phyloP scores from a whole-genome alignment of 345 rosid genomes.

The Pugionium cornutum region DNA sequence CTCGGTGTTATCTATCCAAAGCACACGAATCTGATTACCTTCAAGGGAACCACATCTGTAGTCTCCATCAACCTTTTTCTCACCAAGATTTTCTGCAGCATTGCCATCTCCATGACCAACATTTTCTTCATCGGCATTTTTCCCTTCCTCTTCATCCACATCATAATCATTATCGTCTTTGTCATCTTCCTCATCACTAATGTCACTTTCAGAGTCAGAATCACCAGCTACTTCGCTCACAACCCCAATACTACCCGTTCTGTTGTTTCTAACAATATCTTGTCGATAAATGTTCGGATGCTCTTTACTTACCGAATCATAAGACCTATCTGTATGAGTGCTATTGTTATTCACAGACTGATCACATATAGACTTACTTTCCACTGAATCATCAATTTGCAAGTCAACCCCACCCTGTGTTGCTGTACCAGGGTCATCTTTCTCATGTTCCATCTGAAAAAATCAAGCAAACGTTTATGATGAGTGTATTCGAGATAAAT shows the following conservation, averaged over 20 bases:
- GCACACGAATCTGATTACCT: conserved; percentile 81
- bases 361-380: conserved; percentile 36
- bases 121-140: conserved; percentile 34
- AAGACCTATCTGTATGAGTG: conserved; percentile 7
- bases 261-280: conserved; percentile 73
- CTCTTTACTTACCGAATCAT: conserved; percentile 39
- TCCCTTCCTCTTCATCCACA: conserved; percentile 37
- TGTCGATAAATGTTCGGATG: conserved; percentile 64
- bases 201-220: conserved; percentile 79
- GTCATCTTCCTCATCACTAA: conserved; percentile 61
- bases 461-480: conserved; percentile 5
- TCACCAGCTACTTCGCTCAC: conserved; percentile 92
- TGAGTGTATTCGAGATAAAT: conserved; percentile 9
- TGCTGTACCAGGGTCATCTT: conserved; percentile 41
- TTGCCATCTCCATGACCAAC: conserved; percentile 39
- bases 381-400: conserved; percentile 33
- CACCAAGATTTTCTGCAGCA: conserved; percentile 39
- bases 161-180: conserved; percentile 38
- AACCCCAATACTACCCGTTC: conserved; percentile 62
- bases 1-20: conserved; percentile 80
- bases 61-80: conserved; percentile 35
- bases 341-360: conserved; percentile 34
- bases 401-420: conserved; percentile 35
- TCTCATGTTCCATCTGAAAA: conserved; percentile 61
- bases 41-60: conserved; percentile 62